Base-by-base conservation (phyloP, 768 basidiomycete species). In the Pisolithus tinctorius region DNA sequence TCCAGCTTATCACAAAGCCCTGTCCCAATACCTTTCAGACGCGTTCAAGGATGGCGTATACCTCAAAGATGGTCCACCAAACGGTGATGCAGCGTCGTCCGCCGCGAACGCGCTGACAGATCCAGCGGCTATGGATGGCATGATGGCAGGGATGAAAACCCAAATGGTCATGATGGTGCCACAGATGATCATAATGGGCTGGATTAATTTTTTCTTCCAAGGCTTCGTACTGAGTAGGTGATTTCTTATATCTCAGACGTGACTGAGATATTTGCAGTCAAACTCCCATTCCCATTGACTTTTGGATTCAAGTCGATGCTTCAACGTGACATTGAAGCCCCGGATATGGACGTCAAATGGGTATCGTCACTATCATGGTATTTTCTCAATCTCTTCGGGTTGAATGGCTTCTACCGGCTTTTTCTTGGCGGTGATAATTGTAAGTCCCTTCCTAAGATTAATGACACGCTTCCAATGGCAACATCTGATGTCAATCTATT, bases 201-300 rank as follows among this genome's bases (percentile, higher is more conserved):
- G 95, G 90, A 97, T 99, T 71, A 97, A 93, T 69, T 93, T 94
- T 69, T 99, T 99, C 82, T 99, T 98, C 74, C 88, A 95, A 62
- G 96, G 96, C 27, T 97, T 98, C 66, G 89, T 99, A 52, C 78
- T 97, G 52, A 97, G 95, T 98, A 66, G 68, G 94, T 83, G 36
- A 42, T 48, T 34, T 47, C 29, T 46, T 25, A 16, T 41, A 29
- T 40, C 46, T 52, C 7, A 46, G 16, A 25, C 29, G 26, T 30
- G 43, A 42, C 57, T 55, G 26, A 54, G 11, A 23, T 37, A 46
- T n/a, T 44, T 23, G 27, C 61, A 97, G 95, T 96, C 69, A 94
- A 93, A 64, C 75, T 99, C 0, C 96, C 96, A 4, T 99, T 99
- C 72, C 96, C 96, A 3, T 71, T 99, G 47, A 98, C 96, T 6